Percentiles rank a stretch among this genome's conserved stretches.
Conservation (phyloP, 345 rosid genomes). For the Mercurialis annua region DNA sequence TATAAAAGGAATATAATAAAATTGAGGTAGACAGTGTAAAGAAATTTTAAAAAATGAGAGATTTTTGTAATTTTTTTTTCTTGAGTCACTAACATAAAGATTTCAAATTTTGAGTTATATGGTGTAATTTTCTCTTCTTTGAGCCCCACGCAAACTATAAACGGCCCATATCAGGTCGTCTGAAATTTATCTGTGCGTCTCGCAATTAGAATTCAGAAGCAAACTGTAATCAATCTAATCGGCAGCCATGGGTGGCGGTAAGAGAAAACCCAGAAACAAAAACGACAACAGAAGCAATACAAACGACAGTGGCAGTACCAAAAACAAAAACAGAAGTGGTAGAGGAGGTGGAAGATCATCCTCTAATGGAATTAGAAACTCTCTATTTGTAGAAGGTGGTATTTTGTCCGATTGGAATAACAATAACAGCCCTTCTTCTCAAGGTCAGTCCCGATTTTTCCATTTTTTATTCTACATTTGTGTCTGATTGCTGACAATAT, state of each 20-base stretch:
- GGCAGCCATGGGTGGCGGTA: slow-evolving; percentile 49
- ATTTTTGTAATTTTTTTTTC: too few species aligned
- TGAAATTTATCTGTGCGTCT: neutral
- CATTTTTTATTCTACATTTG: neutral
- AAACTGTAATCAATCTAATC: neutral
- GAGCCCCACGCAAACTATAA: too few species aligned
- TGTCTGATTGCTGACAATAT: neutral
- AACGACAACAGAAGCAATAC: neutral
- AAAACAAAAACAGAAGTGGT: slow-evolving; percentile 29
- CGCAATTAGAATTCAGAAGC: neutral
- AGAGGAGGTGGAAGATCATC: neutral
- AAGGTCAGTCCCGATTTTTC: slow-evolving; percentile 25
- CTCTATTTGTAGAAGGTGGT: slow-evolving; percentile 79
- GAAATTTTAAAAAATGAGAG: too few species aligned
- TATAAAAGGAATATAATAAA: too few species aligned
- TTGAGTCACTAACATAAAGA: too few species aligned
- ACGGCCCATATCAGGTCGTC: neutral
- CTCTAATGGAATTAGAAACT: slow-evolving; percentile 16
- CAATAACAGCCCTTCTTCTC: slow-evolving; percentile 33
- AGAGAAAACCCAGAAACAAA: slow-evolving; percentile 32
- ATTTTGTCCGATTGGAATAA: slow-evolving; percentile 58
- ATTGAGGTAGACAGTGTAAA: too few species aligned
- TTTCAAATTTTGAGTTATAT: too few species aligned
- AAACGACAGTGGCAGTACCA: slow-evolving; percentile 14
- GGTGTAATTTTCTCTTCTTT: too few species aligned